Base-by-base conservation (phyloP, 2,329 filamentous ascomycete genomes). In the Canariomyces notabilis region DNA sequence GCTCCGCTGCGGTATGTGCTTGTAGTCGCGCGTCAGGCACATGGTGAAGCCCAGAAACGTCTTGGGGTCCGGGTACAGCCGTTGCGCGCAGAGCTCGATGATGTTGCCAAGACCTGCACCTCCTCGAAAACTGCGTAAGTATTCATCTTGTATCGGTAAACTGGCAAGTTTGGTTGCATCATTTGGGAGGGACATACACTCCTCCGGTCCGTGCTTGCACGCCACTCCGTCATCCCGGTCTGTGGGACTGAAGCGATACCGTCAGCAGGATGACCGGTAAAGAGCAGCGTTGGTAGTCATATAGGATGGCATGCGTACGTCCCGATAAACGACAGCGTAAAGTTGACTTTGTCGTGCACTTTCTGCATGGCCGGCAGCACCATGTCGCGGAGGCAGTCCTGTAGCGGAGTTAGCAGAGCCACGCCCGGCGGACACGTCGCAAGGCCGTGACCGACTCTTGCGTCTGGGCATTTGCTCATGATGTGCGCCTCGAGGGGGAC, bases 391-490 rank as follows among this genome's bases (percentile, higher is more conserved):
- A 98, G 73, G 60, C 91, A 96, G 61, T 88, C 85, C 73, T 77
- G 49, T 12, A 6, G 26, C 12, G 11, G 19, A 19, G 44, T 44
- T 5, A 50, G 42, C 7, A 39, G 37, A 47, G 37, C 9, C 29
- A 22, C 12, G 26, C 2, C 12, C 11, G 9, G 20, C 3, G 29
- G n/a, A n/a, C 16, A n/a, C 4, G 11, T 12, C 9, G 18, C 18
- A 29, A n/a, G n/a, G n/a, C n/a, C n/a, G n/a, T n/a, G n/a, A 50
- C 68, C 9, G 60, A 79, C 76, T 64, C 76, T 77, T 2, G 93
- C 89, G 67, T 98, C 93, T 0, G 91, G 90, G 61, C 93, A 98
- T 74, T 97, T 96, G 69, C 83, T 87, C 84, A 97, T 98, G 58
- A 97, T 93, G 65, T 97, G 91, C 46, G 89, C 87, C 65, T 98